Conservation (phyloP, 2,329 filamentous ascomycete species). For the Tricladium varicosporioides region DNA sequence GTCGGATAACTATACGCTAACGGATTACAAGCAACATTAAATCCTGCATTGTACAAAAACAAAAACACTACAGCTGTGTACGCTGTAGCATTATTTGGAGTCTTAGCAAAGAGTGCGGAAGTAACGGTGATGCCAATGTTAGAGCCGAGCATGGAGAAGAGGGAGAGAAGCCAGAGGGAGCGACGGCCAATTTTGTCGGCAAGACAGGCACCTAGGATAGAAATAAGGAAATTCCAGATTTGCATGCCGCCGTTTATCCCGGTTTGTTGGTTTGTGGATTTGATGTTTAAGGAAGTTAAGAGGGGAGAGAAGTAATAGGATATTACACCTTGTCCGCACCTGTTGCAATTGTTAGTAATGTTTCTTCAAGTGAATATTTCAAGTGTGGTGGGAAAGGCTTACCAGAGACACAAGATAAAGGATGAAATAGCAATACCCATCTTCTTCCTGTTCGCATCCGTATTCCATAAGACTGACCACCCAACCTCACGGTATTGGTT, state of each 20-base stretch:
- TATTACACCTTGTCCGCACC: slow-evolving; percentile 24
- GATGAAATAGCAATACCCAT: slow-evolving; percentile 29
- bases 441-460: slow-evolving; percentile 13
- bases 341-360: too few species aligned
- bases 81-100: slow-evolving; percentile 10
- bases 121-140: too few species aligned
- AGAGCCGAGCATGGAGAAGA: too few species aligned
- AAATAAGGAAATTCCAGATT: background rate
- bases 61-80: slow-evolving; percentile 40
- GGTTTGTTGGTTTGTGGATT: slow-evolving; percentile 23
- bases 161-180: too few species aligned
- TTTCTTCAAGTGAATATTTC: too few species aligned
- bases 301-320: slow-evolving; percentile 39
- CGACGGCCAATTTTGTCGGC: too few species aligned
- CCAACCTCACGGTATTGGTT: background rate
- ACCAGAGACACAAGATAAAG: slow-evolving; percentile 12
- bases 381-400: background rate
- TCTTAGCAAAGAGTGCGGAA: too few species aligned
- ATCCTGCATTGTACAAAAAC: slow-evolving; percentile 46
- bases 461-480: slow-evolving; percentile 36
- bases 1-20: slow-evolving; percentile 20
- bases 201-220: too few species aligned
- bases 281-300: slow-evolving; percentile 26
- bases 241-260: slow-evolving; percentile 33
- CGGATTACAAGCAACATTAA: slow-evolving; percentile 31